A percentile compares a stretch with the other conserved stretches of the same genome.
Evolutionary conservation across 2,329 filamentous ascomycete genomes (phyloP).

Genomic region (Aspergillus niger): DNA sequence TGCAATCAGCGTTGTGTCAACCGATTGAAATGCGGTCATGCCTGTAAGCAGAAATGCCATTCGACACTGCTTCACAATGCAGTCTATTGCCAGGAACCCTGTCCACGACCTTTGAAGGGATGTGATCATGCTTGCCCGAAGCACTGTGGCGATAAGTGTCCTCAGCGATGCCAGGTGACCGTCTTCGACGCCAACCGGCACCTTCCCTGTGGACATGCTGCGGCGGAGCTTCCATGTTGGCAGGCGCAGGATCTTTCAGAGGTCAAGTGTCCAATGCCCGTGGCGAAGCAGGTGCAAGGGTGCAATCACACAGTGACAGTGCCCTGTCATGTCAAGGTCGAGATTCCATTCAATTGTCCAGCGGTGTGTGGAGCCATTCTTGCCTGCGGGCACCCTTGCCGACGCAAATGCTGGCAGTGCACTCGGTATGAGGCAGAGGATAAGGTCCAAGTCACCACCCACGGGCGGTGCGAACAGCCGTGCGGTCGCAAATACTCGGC

Average conservation of each 20-base stretch:
- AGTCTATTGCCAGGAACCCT: conserved; percentile 46
- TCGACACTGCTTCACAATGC: conserved; percentile 45
- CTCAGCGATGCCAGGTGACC: conserved; percentile 31
- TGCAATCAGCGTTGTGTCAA: conserved; percentile 55
- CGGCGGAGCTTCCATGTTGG: conserved; percentile 36
- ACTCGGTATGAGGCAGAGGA: conserved; percentile 31
- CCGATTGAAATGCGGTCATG: conserved; percentile 49
- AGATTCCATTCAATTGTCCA: conserved; percentile 50
- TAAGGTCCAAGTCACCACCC: conserved; percentile 37
- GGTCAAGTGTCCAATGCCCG: conserved; percentile 53
- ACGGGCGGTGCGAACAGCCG: conserved; percentile 43
- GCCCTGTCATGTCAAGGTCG: conserved; percentile 54
- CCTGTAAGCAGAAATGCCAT: conserved; percentile 50
- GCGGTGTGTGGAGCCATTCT: conserved; percentile 50
- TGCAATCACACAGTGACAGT: conserved; percentile 59
- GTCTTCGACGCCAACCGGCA: conserved; percentile 8
- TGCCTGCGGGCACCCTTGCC: conserved; percentile 63
- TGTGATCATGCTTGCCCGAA: conserved; percentile 48
- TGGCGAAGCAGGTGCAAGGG: conserved; percentile 53
- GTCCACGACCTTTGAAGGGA: conserved; percentile 35
- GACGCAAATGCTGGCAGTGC: conserved; percentile 54
- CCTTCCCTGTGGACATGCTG: conserved; percentile 35
- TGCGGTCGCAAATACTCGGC: conserved; percentile 57
- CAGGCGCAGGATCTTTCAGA: conserved; percentile 46
- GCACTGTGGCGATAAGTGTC: conserved; percentile 46